Evolutionary conservation across 148 eudicot genomes (phyloP).

Genomic region (Bassia scoparia): DNA sequence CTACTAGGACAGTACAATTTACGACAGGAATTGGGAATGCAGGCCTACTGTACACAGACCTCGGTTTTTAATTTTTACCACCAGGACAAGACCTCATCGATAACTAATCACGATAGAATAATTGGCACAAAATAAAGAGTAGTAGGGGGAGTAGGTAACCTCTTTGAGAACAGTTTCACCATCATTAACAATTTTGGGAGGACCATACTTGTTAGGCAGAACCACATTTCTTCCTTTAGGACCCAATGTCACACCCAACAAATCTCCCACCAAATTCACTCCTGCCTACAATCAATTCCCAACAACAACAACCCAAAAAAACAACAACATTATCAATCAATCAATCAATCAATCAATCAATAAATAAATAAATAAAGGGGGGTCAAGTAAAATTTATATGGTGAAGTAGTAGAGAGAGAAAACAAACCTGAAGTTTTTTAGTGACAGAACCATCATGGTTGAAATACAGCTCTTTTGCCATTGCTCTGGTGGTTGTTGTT

Average conservation of each 20-base stretch:
- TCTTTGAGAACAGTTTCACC: slow-evolving; percentile 93
- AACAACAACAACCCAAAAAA: too few species aligned
- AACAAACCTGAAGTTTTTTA: slow-evolving; percentile 75
- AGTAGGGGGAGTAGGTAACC: slow-evolving; percentile 30
- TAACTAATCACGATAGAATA: not conserved
- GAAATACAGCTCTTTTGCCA: slow-evolving; percentile 76
- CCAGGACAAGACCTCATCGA: not conserved
- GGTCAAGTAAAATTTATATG: too few species aligned
- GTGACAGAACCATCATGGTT: slow-evolving; percentile 83
- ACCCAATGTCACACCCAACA: slow-evolving; percentile 88
- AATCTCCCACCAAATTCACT: slow-evolving; percentile 76
- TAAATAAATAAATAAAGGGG: not conserved
- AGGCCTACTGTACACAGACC: too few species aligned
- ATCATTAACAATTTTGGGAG: slow-evolving; percentile 96
- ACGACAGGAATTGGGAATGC: too few species aligned
- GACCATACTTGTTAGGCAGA: slow-evolving; percentile 82
- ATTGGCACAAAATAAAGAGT: not conserved
- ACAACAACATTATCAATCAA: too few species aligned
- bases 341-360: too few species aligned
- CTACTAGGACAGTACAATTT: too few species aligned
- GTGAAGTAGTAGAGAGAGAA: too few species aligned
- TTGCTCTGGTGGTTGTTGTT: slow-evolving; percentile 36
- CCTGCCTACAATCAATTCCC: slow-evolving; percentile 82
- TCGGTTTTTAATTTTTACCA: too few species aligned
- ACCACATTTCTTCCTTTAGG: slow-evolving; percentile 98